These are phyloP conservation scores for Polyplosphaeria fusca DNA, from an alignment of 495 filamentous ascomycete species.

Conservation along the genomic window DNA sequence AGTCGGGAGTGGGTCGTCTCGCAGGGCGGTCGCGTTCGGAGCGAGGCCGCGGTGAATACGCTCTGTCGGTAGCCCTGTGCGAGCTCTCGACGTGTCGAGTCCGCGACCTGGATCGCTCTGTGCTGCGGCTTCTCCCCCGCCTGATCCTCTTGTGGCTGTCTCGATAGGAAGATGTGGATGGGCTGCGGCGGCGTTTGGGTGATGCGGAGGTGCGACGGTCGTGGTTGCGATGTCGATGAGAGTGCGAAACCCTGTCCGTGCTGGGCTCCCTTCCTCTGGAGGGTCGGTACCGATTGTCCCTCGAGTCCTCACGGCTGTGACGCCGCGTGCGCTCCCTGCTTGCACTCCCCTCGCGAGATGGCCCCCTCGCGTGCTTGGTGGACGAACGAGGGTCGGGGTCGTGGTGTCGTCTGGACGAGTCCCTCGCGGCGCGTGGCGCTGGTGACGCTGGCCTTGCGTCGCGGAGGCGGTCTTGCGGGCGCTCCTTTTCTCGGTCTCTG, in stretches of 20 bases:
- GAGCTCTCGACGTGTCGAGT: constrained; percentile 23
- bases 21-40: constrained; percentile 29
- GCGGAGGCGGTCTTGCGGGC: constrained; percentile 15
- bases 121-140: constrained; percentile 35
- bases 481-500: constrained; percentile 30
- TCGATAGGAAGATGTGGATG: constrained; percentile 30
- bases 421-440: constrained; percentile 33
- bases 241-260: constrained; percentile 33
- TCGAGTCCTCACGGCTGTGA: constrained; percentile 28
- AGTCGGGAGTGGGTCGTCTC: constrained; percentile 31
- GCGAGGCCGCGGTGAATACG: constrained; percentile 35
- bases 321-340: constrained; percentile 26
- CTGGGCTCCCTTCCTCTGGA: constrained; percentile 34
- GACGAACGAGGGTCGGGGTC: constrained; percentile 23
- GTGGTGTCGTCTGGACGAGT: constrained; percentile 27
- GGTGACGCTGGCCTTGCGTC: constrained; percentile 30
- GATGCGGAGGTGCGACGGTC: constrained; percentile 33
- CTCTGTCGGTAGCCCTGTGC: constrained; percentile 28
- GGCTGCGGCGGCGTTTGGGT: constrained; percentile 36
- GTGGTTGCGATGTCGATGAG: constrained; percentile 25
- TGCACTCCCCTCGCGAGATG: constrained; percentile 26
- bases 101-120: constrained; percentile 31
- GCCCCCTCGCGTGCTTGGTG: constrained; percentile 22
- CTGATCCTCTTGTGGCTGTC: constrained; percentile 28
- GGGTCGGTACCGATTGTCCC: constrained; percentile 33